Conservation (phyloP, 176 grass and related monocot species). For the Bromus sterilis region DNA sequence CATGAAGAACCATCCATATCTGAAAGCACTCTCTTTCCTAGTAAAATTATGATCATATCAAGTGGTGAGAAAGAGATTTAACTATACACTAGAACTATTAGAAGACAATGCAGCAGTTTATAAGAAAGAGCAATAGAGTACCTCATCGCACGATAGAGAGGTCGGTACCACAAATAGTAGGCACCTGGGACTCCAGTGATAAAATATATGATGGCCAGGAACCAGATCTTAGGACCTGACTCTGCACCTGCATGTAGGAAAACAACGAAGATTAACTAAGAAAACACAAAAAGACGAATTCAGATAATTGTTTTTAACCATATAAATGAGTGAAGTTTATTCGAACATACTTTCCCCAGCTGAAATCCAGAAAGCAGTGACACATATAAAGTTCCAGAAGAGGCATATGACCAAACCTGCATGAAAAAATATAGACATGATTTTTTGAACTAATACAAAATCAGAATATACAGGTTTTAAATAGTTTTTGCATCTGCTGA, state of each 20-base stretch:
- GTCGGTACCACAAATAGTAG: slow-evolving; percentile 67
- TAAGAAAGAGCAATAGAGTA: not conserved
- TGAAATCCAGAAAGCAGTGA: slow-evolving; percentile 37
- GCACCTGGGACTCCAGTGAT: slow-evolving; percentile 72
- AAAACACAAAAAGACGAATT: not conserved
- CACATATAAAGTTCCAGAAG: slow-evolving; percentile 63
- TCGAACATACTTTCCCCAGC: slow-evolving; percentile 14
- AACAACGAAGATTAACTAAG: not conserved
- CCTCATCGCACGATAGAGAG: slow-evolving; percentile 93
- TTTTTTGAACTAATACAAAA: not conserved
- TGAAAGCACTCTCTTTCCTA: slow-evolving; percentile 82
- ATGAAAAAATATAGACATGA: not conserved
- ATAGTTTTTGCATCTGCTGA: not conserved
- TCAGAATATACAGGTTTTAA: not conserved
- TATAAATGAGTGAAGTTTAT: not conserved
- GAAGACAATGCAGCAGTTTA: not conserved
- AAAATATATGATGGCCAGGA: slow-evolving; percentile 78
- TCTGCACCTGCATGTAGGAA: slow-evolving; percentile 49
- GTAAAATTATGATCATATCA: slow-evolving; percentile 6
- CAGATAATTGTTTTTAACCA: not conserved
- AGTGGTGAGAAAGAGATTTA: not conserved
- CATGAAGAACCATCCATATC: slow-evolving; percentile 90
- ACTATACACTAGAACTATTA: not conserved
- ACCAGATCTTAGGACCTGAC: slow-evolving; percentile 63
- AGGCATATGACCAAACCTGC: slow-evolving; percentile 60